Conservation (phyloP, 78 protist genomes). For the Guillardia theta region DNA sequence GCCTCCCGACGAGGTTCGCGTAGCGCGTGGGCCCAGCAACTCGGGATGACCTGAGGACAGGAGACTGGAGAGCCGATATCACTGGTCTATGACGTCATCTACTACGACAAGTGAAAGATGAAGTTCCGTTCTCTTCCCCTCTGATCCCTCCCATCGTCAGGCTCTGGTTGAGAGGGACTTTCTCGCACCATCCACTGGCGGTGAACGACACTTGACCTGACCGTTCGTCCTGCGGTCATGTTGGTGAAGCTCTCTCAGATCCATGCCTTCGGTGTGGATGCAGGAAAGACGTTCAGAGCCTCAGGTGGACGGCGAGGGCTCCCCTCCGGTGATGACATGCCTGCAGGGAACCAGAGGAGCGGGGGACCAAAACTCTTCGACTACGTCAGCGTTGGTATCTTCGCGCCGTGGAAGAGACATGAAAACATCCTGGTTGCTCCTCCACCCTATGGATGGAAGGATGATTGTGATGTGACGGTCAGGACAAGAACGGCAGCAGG, state of each 20-base stretch:
- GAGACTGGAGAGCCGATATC: not conserved
- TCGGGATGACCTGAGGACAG: not conserved
- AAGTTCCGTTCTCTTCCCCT: no score
- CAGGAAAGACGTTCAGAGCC: not conserved
- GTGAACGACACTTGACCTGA: no score
- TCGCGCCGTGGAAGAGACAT: conserved; percentile 31
- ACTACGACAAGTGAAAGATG: conserved; percentile 43
- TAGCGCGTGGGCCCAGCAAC: not conserved
- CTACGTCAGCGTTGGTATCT: not conserved
- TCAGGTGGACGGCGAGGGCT: not conserved
- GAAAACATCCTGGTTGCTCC: not conserved
- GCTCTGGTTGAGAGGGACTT: not conserved
- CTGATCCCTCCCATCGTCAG: not conserved
- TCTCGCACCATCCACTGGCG: not conserved
- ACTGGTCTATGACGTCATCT: not conserved
- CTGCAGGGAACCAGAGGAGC: not conserved
- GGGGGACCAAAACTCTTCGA: not conserved
- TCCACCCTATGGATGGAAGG: not conserved
- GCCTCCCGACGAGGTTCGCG: not conserved
- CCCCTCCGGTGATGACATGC: not conserved
- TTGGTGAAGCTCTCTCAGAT: no score
- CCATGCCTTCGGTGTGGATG: conserved; percentile 26
- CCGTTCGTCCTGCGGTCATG: no score
- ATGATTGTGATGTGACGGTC: not conserved
- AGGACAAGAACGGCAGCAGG: not conserved